Evolutionary conservation across 768 basidiomycete species (phyloP), one percentile per base, ranked within the genome.

Genomic region (Russula sp.): DNA sequence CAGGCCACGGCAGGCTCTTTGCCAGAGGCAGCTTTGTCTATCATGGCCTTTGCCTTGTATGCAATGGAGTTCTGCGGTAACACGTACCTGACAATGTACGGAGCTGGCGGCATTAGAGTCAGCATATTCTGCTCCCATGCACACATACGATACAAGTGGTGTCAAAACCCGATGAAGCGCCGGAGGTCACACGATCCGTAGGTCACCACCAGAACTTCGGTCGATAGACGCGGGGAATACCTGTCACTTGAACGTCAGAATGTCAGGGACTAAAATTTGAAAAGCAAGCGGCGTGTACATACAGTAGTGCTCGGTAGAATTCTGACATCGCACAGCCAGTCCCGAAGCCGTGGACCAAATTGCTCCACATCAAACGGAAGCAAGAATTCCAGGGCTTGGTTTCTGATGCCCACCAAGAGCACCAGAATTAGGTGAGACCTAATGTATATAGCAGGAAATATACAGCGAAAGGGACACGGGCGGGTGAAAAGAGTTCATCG

Each of bases 241-340:
- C 46, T 32, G 36, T 54, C 26, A 36, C 18, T 50, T 57, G 46
- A 55, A 28, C 10, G 54, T 28, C 38, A 44, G 46, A 50, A 28
- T 8, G 48, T 34, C 38, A 44, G 36, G 20, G 22, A 32, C 30
- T 42, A 10, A 10, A 16, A 18, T 46, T 36, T 46, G 34, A 55
- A 30, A 57, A 42, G 57, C 26, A 60, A 38, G 46, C 34, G 10
- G 59, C 34, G 24, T 16, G 13, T 49, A 40, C 36, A 58, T 52
- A n/a, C n/a, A n/a, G n/a, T n/a, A n/a, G 51, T 22, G 22, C 18
- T 24, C 32, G 10, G 55, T 28, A 38, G 38, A 34, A 50, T 61
- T 48, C 50, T 52, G 54, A 51, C 30, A 61, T 42, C 28, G 26
- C 52, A 55, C 26, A 50, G 32, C 51, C 40, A 64, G 42, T n/a